Evolutionary conservation across 2,329 filamentous ascomycete species (phyloP).

Genomic region (Alternaria viburni): DNA sequence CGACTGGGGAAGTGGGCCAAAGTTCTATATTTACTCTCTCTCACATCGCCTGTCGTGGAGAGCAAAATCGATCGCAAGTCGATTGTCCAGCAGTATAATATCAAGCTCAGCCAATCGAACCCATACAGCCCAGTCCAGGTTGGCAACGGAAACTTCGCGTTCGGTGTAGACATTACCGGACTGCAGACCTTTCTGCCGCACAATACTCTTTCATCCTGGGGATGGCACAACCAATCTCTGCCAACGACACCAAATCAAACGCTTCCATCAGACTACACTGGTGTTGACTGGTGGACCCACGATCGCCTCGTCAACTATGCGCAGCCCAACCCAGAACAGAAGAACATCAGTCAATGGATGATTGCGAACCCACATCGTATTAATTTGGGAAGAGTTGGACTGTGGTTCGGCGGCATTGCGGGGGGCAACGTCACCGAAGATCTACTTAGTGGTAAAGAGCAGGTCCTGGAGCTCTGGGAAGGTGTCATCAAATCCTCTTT

Average conservation of each 20-base stretch:
- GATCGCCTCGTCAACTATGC: constrained; percentile 53
- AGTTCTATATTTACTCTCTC: constrained; percentile 5
- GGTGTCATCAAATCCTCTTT: constrained; percentile 56
- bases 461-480: constrained; percentile 58
- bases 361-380: constrained; percentile 61
- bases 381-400: constrained; percentile 58
- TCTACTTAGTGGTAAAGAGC: constrained; percentile 49
- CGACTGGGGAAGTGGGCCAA: background rate
- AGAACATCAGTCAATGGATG: constrained; percentile 59
- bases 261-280: constrained; percentile 47
- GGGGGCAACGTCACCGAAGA: constrained; percentile 50
- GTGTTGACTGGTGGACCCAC: constrained; percentile 55
- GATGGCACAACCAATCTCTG: constrained; percentile 55
- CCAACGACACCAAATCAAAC: constrained; percentile 49
- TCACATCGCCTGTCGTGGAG: constrained; percentile 4
- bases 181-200: constrained; percentile 55
- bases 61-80: constrained; percentile 37
- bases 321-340: constrained; percentile 50
- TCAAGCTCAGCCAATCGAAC: constrained; percentile 57
- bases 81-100: constrained; percentile 52
- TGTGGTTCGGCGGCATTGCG: constrained; percentile 55
- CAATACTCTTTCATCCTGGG: constrained; percentile 53
- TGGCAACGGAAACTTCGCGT: constrained; percentile 58
- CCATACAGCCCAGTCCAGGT: constrained; percentile 60
- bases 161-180: constrained; percentile 55